phyloP scores from a whole-genome alignment of 345 rosid genomes.

The Combretum micranthum region DNA sequence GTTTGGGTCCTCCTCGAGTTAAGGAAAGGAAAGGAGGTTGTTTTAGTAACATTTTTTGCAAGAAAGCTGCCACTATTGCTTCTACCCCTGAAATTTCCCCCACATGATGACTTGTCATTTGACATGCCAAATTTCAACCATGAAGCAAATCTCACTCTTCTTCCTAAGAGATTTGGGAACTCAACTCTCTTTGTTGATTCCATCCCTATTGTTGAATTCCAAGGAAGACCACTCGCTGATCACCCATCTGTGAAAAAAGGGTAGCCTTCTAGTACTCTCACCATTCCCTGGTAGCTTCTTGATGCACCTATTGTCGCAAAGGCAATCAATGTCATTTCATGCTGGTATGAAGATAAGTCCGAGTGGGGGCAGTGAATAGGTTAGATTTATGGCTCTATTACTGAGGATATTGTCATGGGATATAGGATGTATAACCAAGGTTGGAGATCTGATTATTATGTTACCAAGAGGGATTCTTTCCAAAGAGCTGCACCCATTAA shows the following conservation, averaged over 20 bases:
- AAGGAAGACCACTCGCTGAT: constrained; percentile 19
- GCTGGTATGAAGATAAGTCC: constrained; percentile 23
- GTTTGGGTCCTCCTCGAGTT: too few relatives aligned
- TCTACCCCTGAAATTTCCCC: constrained; percentile 6
- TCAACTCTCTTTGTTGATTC: too few relatives aligned
- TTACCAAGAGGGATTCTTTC: constrained; percentile 20
- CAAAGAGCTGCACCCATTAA: constrained; percentile 20
- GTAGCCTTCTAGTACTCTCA: constrained; percentile 18
- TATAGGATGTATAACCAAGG: too few relatives aligned
- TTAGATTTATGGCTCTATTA: too few relatives aligned
- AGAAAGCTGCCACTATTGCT: constrained; percentile 5
- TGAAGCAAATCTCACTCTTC: too few relatives aligned
- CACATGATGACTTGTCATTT: neutral
- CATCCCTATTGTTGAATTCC: constrained; percentile 22
- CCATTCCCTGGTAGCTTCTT: constrained; percentile 14
- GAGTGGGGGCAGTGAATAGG: constrained; percentile 19
- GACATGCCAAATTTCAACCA: constrained; percentile 7
- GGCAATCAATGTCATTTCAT: constrained; percentile 22
- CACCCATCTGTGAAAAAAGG: constrained; percentile 21
- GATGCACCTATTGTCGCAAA: constrained; percentile 19
- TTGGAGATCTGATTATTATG: constrained; percentile 20
- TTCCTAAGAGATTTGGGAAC: too few relatives aligned
- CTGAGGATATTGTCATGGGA: too few relatives aligned
- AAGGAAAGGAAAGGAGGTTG: too few relatives aligned
- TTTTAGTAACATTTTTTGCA: constrained; percentile 13